Evolutionary conservation across 2,329 filamentous ascomycete genomes (phyloP).

Genomic region (Sclerotinia glacialis): DNA sequence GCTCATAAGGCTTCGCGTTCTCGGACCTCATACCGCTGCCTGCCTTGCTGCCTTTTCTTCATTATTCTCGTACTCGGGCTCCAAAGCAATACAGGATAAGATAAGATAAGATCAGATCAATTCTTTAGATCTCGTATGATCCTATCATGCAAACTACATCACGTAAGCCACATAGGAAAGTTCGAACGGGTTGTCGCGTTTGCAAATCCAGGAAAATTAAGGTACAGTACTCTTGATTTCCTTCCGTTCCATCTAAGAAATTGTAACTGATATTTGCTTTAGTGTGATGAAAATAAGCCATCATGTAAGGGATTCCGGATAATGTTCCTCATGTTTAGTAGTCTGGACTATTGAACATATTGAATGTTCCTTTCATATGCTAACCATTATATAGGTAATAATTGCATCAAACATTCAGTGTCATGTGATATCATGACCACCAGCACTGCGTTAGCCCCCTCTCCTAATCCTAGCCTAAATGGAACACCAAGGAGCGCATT

Average conservation of each 20-base stretch:
- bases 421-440: conserved; percentile 38
- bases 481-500: background rate
- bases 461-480: conserved; percentile 1
- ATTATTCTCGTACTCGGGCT: background rate
- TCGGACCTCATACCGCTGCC: background rate
- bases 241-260: background rate
- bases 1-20: background rate
- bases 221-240: conserved; percentile 30
- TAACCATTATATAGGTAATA: conserved; percentile 29
- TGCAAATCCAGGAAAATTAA: conserved; percentile 46
- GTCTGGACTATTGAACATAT: background rate
- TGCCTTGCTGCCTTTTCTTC: too few relatives aligned
- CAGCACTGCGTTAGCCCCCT: background rate
- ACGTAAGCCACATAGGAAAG: conserved; percentile 36
- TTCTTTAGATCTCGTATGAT: background rate
- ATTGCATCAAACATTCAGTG: conserved; percentile 44
- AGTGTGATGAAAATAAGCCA: conserved; percentile 45
- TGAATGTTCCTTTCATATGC: background rate
- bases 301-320: conserved; percentile 33
- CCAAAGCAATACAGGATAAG: background rate
- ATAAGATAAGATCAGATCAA: conserved; percentile 1
- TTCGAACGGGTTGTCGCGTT: conserved; percentile 42
- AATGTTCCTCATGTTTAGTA: background rate
- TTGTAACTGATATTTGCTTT: background rate
- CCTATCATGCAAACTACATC: conserved; percentile 5